Evolutionary conservation across 306 rosid species (phyloP), one percentile per base, ranked within the genome.

Genomic region (Clitoria ternatea): DNA sequence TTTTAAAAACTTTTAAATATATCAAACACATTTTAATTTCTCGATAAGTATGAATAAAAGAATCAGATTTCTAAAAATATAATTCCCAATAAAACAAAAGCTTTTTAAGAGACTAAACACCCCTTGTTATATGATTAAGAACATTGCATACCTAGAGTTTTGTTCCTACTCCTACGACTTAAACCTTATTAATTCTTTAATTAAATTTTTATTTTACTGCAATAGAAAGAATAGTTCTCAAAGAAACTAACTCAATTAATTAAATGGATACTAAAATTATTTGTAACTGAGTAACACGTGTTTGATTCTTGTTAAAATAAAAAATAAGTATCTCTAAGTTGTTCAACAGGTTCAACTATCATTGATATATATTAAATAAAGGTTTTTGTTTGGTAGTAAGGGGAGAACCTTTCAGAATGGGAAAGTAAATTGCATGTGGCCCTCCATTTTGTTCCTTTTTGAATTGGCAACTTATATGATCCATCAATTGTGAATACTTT

Each of bases 401-500:
- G 32, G 69, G 74, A 77, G 80, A 77, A 81, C 80, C 83, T 84
- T 43, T 33, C 22, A 75, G 75, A 77, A 68, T 64, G 72, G 73
- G 76, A 76, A 57, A 72, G 67, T 69, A 3, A 45, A 74, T 33
- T 56, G 59, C 26, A 45, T 29, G 26, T 53, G 81, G 67, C 37
- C 79, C 82, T 75, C 77, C 87, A 83, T 72, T 66, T 66, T 75
- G 79, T 70, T 66, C 70, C 69, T 76, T 83, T 83, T 79, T 65
- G 70, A 75, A 64, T 65, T 78, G 68, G 43, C 70, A 15, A 43
- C 57, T 75, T 39, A 74, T 77, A 49, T 78, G 74, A 80, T 81
- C 84, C 84, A 84, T 77, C 87, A 70, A 77, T 74, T 72, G 84
- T 83, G 85, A 84, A 52, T 70, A 57, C 85, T 66, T 42, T 54